Base-by-base conservation (phyloP, 225 moss, liverwort and hornwort genomes). In the Anthoceros angustus region DNA sequence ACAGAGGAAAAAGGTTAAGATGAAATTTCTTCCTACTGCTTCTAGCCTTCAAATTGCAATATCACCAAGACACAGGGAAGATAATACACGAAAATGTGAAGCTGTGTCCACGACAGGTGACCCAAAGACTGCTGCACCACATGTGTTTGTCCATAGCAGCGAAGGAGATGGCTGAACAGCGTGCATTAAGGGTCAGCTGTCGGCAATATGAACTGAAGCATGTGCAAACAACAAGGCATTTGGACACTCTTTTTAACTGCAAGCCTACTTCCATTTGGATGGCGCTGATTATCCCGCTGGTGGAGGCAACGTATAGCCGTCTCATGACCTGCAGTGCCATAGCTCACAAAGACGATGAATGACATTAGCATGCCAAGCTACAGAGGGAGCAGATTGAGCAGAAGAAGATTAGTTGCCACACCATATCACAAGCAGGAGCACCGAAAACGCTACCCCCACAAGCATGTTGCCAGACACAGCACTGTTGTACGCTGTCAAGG, bases 401-500 rank as follows among this genome's bases (percentile, higher is more conserved):
- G 4, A 62, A 63, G 49, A 39, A 39, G 12, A 39, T 14, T 63
- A 63, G 21, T 8, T 24, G 65, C 1, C 62, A 41, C 55, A 80
- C 80, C 77, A 76, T 61, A 67, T 77, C 77, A 71, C 76, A 74
- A 64, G 80, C 67, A 2, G 80, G 80, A 42, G 77, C 77, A 18
- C 80, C 77, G 26, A 80, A 80, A 62, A 80, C 70, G 73, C 80
- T 80, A 66, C 80, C 77, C 61, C 74, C 74, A 70, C 80, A 74
- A 2, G 73, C 50, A 64, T 77, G 74, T 67, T 10, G 63, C 80
- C 80, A 80, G 39, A 74, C 63, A 74, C 77, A 77, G 7, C 42
- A 61, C 45, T 71, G 74, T 40, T 64, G 63, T 42, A 41, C 9
- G n/a, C 76, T 43, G 66, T 80, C 80, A 16, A 80, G 71, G 24